phyloP scores from a whole-genome alignment of 805 yeast genomes.

The Sungouiozyma ichnusensis region DNA sequence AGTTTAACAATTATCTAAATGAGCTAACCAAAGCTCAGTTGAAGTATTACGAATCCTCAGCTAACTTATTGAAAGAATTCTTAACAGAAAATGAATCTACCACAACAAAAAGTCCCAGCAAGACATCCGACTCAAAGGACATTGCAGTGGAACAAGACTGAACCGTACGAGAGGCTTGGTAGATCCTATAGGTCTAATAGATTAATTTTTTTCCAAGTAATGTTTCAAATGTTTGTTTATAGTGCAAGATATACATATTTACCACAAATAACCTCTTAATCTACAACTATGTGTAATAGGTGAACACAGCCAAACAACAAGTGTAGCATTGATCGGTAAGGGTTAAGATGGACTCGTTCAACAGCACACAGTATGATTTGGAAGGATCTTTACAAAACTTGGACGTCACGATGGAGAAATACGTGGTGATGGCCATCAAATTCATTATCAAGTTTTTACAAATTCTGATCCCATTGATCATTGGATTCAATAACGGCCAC shows the following conservation, averaged over 20 bases:
- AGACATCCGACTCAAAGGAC: too few relatives aligned
- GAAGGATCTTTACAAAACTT: slow-evolving; percentile 2
- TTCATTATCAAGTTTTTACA: slow-evolving; percentile 10
- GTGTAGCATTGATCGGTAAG: too few relatives aligned
- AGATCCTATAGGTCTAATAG: too few relatives aligned
- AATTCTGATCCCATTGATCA: slow-evolving; percentile 10
- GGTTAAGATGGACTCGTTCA: slow-evolving; percentile 1
- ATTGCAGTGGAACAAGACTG: too few relatives aligned
- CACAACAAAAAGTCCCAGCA: not conserved
- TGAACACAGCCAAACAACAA: too few relatives aligned
- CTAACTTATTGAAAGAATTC: slow-evolving; percentile 53
- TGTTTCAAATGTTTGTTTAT: too few relatives aligned
- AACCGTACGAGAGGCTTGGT: not conserved
- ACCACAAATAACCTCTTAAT: too few relatives aligned
- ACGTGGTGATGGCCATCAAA: slow-evolving; percentile 3
- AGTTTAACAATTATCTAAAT: slow-evolving; percentile 54
- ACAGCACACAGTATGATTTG: not conserved
- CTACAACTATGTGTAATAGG: too few relatives aligned
- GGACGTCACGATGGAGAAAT: slow-evolving; percentile 4
- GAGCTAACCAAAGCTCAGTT: slow-evolving; percentile 71
- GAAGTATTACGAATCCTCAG: slow-evolving; percentile 68
- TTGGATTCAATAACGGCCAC: slow-evolving; percentile 20
- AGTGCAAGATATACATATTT: too few relatives aligned
- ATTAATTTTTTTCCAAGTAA: too few relatives aligned
- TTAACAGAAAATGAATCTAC: slow-evolving; percentile 26